Conservation (phyloP, 495 filamentous ascomycete species). For the Aspergillus mulundensis region DNA sequence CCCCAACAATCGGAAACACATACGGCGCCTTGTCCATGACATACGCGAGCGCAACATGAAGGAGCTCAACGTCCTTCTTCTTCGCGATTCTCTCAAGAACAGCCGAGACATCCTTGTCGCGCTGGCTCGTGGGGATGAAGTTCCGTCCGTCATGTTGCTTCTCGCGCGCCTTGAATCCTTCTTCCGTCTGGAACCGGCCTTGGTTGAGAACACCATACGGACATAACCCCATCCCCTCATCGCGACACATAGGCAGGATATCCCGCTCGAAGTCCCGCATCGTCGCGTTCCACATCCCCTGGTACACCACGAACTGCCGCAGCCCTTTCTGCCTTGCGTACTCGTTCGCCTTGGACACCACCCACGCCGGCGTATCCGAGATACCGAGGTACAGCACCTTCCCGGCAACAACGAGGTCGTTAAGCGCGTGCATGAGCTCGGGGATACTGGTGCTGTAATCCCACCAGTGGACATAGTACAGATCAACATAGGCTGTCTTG, state of each 20-base stretch:
- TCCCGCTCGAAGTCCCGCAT: constrained; percentile 66
- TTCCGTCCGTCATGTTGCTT: constrained; percentile 28
- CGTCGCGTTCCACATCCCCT: constrained; percentile 59
- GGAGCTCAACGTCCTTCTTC: constrained; percentile 42
- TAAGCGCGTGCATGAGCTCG: constrained; percentile 67
- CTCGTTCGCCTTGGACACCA: constrained; percentile 63
- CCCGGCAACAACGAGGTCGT: constrained; percentile 53
- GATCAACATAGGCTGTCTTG: constrained; percentile 54
- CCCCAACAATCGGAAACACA: constrained; percentile 72
- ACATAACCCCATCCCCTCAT: constrained; percentile 65
- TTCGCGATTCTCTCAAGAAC: constrained; percentile 57
- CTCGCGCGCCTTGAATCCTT: constrained; percentile 23
- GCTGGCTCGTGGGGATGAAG: constrained; percentile 25
- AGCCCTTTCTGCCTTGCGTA: constrained; percentile 62
- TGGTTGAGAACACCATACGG: constrained; percentile 62
- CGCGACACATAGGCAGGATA: constrained; percentile 61
- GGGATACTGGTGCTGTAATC: constrained; percentile 59
- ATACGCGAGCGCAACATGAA: constrained; percentile 50
- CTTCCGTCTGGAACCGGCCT: constrained; percentile 56
- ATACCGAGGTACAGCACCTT: constrained; percentile 72
- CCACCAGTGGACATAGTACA: constrained; percentile 63
- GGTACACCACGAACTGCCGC: constrained; percentile 62
- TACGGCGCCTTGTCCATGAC: constrained; percentile 55
- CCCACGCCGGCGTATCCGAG: constrained; percentile 67
- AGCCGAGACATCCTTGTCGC: constrained; percentile 49